Evolutionary conservation across 2,329 filamentous ascomycete species (phyloP), one percentile per base, ranked within the genome.

Genomic region (Rutstroemia sp.): DNA sequence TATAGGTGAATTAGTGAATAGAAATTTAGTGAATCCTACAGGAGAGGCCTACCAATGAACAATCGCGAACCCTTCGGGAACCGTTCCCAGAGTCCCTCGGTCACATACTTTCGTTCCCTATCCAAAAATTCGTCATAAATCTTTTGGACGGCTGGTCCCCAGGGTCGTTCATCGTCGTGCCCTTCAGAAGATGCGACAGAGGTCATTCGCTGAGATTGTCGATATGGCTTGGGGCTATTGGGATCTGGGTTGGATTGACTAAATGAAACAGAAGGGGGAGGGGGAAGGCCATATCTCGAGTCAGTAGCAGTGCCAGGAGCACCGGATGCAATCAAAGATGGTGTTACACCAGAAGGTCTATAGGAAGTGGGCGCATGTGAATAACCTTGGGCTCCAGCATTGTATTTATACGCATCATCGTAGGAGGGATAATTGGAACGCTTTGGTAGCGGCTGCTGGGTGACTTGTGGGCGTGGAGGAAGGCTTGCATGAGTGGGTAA

Each of bases 61-160:
- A 94, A 78, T 58, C 89, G 79, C 17, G 88, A 91, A 4, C 86
- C 86, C 52, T 84, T 78, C 0, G 89, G 88, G 66, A 92, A 92
- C 60, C 84, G 81, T 65, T 92, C 87, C 88, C 88, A 92, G 65
- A 87, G 83, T 30, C 86, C 88, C 66, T 92, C 87, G 0, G 83
- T 82, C 64, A 90, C 87, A 69, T 89, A 89, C 62, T 79, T 80
- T 59, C 86, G 79, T 71, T 92, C 89, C 62, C 90, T 83, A 42
- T 79, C 76, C 56, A 89, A 73, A 67, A 92, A 92, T 12, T 80
- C 77, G 57, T 91, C 87, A 73, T 88, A 92, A 49, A 78, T 77
- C 64, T 80, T 80, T 67, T 89, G 83, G 54, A 81, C 77, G 57
- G 85, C 78, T 21, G 75, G 65, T 41, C 63, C 63, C 74, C 69